phyloP scores from a whole-genome alignment of 176 grass and related monocot species.

The Cenchrus purpureus region DNA sequence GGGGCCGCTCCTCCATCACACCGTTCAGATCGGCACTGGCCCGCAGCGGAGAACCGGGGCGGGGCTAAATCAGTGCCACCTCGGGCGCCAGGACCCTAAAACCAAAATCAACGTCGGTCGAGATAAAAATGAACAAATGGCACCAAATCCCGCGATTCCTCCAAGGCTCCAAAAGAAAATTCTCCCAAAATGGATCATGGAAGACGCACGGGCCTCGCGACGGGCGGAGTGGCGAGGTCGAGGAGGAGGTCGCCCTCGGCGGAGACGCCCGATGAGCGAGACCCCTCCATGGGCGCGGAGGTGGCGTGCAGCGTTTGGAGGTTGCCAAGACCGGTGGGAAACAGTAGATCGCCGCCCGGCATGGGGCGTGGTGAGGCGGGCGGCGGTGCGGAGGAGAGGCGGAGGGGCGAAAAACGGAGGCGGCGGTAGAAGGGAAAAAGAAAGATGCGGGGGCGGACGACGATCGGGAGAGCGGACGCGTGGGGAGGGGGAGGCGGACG shows the following conservation, averaged over 20 bases:
- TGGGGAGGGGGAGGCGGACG: too few relatives aligned
- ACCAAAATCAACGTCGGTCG: background rate
- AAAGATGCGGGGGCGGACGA: too few relatives aligned
- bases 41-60: too few relatives aligned
- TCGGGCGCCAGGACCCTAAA: slow-evolving; percentile 15
- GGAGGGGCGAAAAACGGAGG: too few relatives aligned
- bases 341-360: slow-evolving; percentile 49
- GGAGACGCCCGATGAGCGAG: slow-evolving; percentile 66
- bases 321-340: background rate
- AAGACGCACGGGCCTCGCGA: slow-evolving; percentile 16
- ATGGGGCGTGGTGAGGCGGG: background rate
- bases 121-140: background rate
- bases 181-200: background rate
- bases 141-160: background rate
- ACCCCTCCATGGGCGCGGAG: slow-evolving; percentile 55
- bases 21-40: slow-evolving; percentile 18
- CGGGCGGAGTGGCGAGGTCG: slow-evolving; percentile 39
- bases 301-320: background rate
- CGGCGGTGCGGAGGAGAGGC: background rate
- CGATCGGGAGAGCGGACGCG: too few relatives aligned
- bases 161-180: background rate
- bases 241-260: slow-evolving; percentile 69
- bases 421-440: too few relatives aligned
- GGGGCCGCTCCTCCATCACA: slow-evolving; percentile 37
- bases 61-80: background rate